These are phyloP conservation scores for Centaurea solstitialis DNA, from an alignment of 129 eudicot genomes.

Conservation along the genomic window DNA sequence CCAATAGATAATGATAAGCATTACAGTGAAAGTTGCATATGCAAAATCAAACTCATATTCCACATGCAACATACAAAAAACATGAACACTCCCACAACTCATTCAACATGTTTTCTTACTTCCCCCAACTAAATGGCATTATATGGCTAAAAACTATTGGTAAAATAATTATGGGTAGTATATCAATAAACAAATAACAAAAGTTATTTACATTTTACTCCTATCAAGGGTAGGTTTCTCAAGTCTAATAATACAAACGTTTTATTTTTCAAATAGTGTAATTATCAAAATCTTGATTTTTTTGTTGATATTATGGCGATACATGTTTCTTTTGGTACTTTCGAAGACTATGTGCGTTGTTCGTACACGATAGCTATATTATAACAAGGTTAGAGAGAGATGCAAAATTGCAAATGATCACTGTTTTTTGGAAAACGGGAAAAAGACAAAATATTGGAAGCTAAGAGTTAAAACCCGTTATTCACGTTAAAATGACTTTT, in stretches of 20 bases:
- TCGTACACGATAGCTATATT: background rate
- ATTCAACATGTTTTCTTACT: constrained; percentile 24
- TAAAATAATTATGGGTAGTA: background rate
- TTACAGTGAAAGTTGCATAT: constrained; percentile 13
- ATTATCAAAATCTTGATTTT: background rate
- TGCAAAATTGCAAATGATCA: background rate
- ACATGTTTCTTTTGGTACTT: background rate
- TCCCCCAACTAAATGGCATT: background rate
- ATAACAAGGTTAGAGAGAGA: background rate
- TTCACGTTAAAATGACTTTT: background rate
- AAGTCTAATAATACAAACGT: background rate
- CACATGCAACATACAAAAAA: constrained; percentile 36
- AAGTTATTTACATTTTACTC: background rate
- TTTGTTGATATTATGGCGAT: background rate
- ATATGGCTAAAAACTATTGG: background rate
- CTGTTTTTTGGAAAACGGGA: background rate
- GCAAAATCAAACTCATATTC: constrained; percentile 20
- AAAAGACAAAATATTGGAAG: background rate
- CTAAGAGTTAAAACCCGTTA: background rate
- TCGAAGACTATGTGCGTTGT: background rate
- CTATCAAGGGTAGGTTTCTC: background rate
- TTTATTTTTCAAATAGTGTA: background rate
- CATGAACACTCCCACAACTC: constrained; percentile 28
- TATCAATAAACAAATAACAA: background rate
- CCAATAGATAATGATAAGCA: constrained; percentile 7